phyloP scores from a whole-genome alignment of 225 moss, liverwort and hornwort genomes.

The Thuidium tamariscinum region DNA sequence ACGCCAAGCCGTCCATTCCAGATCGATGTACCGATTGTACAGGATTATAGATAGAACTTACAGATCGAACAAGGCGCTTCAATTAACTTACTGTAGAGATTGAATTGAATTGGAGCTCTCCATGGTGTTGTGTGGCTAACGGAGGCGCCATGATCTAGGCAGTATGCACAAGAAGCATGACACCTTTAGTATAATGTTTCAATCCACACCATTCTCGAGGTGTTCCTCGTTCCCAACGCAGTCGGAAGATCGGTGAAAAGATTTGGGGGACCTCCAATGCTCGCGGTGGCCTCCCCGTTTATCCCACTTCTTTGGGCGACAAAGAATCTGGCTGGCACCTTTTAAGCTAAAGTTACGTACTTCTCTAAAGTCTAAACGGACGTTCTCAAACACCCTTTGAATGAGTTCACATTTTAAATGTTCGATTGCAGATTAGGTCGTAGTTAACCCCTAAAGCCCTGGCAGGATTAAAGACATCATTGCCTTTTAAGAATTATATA shows the following conservation, averaged over 20 bases:
- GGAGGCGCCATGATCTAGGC: conserved; percentile 14
- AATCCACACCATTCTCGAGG: neutral
- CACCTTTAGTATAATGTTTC: neutral
- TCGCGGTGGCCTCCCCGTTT: neutral
- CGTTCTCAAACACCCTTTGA: neutral
- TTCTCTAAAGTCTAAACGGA: neutral
- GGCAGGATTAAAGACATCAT: no score
- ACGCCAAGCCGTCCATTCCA: neutral
- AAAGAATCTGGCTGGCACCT: neutral
- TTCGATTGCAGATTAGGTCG: neutral
- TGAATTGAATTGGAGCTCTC: neutral
- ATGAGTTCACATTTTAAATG: neutral
- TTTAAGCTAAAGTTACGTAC: neutral
- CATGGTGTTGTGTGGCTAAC: neutral
- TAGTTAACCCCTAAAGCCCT: no score
- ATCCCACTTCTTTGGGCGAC: neutral
- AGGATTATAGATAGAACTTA: neutral
- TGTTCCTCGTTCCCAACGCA: neutral
- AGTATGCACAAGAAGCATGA: neutral
- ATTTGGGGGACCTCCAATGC: neutral
- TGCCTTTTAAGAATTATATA: no score
- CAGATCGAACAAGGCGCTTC: neutral
- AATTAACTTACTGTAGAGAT: neutral
- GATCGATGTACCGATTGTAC: neutral
- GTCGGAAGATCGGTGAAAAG: neutral